phyloP scores from a whole-genome alignment of 108 stramenopile genomes.

The Cylindrotheca fusiformis region DNA sequence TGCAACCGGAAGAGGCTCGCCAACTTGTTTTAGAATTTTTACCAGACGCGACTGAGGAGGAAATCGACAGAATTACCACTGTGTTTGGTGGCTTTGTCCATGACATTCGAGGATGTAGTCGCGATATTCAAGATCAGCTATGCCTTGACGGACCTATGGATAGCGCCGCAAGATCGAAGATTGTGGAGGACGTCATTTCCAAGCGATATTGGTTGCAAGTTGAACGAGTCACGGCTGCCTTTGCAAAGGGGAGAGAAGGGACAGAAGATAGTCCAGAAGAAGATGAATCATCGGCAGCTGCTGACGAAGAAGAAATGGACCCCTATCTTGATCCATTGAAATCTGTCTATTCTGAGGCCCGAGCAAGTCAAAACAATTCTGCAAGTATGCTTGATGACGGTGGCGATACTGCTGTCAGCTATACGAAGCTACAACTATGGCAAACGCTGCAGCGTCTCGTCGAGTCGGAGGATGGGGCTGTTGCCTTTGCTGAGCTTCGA shows the following conservation, averaged over 20 bases:
- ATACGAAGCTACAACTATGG: slow-evolving; percentile 17
- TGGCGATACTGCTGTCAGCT: not conserved
- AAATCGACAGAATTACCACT: slow-evolving; percentile 6
- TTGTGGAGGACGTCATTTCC: slow-evolving; percentile 13
- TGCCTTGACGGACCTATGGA: not conserved
- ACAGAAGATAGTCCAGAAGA: too few relatives aligned
- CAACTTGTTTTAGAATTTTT: not conserved
- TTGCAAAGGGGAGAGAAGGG: slow-evolving; percentile 14
- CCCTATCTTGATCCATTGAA: slow-evolving; percentile 26
- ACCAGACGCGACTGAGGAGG: slow-evolving; percentile 9
- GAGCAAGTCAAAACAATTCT: not conserved
- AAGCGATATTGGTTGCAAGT: slow-evolving; percentile 10
- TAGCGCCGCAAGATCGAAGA: not conserved
- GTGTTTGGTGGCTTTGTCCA: slow-evolving; percentile 24
- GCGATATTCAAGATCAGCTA: slow-evolving; percentile 10
- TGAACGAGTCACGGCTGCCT: slow-evolving; percentile 21
- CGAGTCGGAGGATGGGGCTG: slow-evolving; percentile 4
- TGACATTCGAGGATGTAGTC: slow-evolving; percentile 9
- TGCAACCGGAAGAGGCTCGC: not conserved
- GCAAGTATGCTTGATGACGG: slow-evolving; percentile 1
- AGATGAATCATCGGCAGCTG: not conserved
- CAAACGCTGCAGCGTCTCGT: slow-evolving; percentile 13
- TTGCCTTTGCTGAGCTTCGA: slow-evolving; percentile 13
- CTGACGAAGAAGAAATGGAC: slow-evolving; percentile 17
- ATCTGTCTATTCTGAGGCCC: slow-evolving; percentile 18